These are phyloP conservation scores for Murraya koenigii DNA, from an alignment of 345 rosid genomes.

Conservation along the genomic window DNA sequence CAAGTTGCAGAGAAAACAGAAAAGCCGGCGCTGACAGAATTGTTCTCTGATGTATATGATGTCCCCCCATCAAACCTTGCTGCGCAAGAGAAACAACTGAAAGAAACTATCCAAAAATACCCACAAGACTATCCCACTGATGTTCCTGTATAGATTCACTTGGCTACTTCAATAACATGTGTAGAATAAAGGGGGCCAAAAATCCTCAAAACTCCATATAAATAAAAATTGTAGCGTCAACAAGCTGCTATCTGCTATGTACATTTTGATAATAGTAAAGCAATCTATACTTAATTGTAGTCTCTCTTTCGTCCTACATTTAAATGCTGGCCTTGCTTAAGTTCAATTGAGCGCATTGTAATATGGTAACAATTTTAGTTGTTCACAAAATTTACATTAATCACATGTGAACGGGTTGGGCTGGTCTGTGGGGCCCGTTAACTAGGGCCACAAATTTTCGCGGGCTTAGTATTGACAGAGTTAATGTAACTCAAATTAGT, in stretches of 20 bases:
- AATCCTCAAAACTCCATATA: neutral
- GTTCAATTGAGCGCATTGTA: neutral
- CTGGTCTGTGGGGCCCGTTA: too few species aligned
- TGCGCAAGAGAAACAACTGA: conserved; percentile 60
- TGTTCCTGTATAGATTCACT: conserved; percentile 34
- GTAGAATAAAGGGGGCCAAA: too few species aligned
- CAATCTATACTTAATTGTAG: neutral
- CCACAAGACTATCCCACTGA: conserved; percentile 57
- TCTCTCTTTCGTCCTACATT: too few species aligned
- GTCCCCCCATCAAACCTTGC: conserved; percentile 46
- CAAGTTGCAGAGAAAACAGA: conserved; percentile 58
- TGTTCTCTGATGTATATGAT: conserved; percentile 72
- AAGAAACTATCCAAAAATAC: conserved; percentile 42
- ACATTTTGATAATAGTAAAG: neutral
- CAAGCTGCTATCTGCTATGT: neutral
- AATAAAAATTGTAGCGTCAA: neutral
- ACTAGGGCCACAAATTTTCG: too few species aligned
- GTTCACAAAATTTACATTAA: too few species aligned
- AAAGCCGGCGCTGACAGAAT: conserved; percentile 54
- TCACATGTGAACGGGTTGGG: too few species aligned
- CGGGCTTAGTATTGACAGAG: too few species aligned
- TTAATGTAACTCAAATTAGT: too few species aligned
- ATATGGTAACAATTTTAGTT: neutral
- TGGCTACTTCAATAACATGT: neutral
- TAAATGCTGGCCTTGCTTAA: neutral